These are phyloP conservation scores for Monosporascus sp. DNA, from an alignment of 2,329 filamentous ascomycete species.

Conservation along the genomic window DNA sequence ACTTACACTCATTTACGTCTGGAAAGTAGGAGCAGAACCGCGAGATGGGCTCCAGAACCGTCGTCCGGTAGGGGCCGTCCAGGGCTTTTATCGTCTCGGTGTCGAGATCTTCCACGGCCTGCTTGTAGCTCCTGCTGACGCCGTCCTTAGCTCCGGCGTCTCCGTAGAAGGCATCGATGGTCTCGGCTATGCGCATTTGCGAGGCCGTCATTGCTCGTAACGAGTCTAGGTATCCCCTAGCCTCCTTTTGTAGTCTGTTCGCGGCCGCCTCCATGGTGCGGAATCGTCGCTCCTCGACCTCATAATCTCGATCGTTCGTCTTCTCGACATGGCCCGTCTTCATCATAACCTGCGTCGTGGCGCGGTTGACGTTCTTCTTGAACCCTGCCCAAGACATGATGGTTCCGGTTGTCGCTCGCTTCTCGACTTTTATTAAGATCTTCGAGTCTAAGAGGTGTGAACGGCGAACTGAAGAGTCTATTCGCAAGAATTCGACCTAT, in stretches of 20 bases:
- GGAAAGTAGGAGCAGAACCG: conserved; percentile 98
- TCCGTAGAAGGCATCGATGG: conserved; percentile 98
- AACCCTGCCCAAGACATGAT: conserved; percentile 50
- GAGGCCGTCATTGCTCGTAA: conserved; percentile 98
- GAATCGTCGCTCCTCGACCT: conserved; percentile 95
- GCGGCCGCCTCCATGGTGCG: conserved; percentile 96
- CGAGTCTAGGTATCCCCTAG: conserved; percentile 95
- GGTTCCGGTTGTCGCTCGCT: neutral
- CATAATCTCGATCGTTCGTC: conserved; percentile 97
- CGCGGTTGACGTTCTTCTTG: conserved; percentile 97
- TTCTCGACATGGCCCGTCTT: conserved; percentile 98
- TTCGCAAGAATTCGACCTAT: no score
- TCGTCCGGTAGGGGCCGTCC: conserved; percentile 92
- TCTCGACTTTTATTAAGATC: no score
- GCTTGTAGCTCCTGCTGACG: conserved; percentile 94
- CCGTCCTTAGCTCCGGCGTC: conserved; percentile 93
- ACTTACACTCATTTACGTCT: conserved; percentile 91
- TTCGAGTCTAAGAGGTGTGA: conserved; percentile 2
- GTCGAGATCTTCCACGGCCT: conserved; percentile 95
- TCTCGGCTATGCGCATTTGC: conserved; percentile 98
- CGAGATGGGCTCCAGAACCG: conserved; percentile 91
- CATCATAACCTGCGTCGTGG: conserved; percentile 99
- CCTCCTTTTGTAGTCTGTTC: conserved; percentile 89
- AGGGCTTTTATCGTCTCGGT: conserved; percentile 97
- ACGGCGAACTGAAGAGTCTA: neutral